Evolutionary conservation across 108 stramenopile genomes (phyloP), one percentile per base, ranked within the genome.

Genomic region (Skeletonema marinoi): DNA sequence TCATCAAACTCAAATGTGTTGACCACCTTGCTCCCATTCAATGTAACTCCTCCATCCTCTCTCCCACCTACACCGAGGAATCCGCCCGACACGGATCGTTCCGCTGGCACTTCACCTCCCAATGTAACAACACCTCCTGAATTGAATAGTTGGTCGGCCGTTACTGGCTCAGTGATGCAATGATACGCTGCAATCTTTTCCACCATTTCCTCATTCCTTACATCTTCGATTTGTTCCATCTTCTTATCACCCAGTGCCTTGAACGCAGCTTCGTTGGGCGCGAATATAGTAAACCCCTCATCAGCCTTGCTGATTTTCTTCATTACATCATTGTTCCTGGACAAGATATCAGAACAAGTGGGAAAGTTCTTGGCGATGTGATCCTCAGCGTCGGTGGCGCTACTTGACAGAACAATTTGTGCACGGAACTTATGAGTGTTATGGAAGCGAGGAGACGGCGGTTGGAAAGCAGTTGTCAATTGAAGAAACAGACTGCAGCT

Each of bases 161-260:
- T 77, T 10, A 95, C 88, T 14, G 89, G 64, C 65, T 92, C 88
- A 25, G 68, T 63, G 54, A 95, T 81, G n/a, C 89, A 77, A 70
- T 95, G 92, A 77, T 87, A 95, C 2, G 74, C 82, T 3, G 82
- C 89, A 75, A 95, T 90, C 82, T 93, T 92, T 51, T 82, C 84
- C 0, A 71, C 75, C 13, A 86, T 86, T 75, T 95, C 94, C 8
- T 63, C 65, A 76, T 95, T 95, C n/a, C 94, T 75, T 17, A 82
- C 77, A 85, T 95, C 94, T 3, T 77, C 32, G 16, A 95, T 62
- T 68, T 92, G 92, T 3, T 2, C 21, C 1, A 62, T 39, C 58
- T 81, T 87, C 72, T 90, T 91, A 11, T 89, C 87, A 30, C 91
- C 94, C 25, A 95, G 64, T 3, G 54, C 38, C 54, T 66, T 60